Conservation (phyloP, 2,329 filamentous ascomycete species). For the Neonectria hederae region DNA sequence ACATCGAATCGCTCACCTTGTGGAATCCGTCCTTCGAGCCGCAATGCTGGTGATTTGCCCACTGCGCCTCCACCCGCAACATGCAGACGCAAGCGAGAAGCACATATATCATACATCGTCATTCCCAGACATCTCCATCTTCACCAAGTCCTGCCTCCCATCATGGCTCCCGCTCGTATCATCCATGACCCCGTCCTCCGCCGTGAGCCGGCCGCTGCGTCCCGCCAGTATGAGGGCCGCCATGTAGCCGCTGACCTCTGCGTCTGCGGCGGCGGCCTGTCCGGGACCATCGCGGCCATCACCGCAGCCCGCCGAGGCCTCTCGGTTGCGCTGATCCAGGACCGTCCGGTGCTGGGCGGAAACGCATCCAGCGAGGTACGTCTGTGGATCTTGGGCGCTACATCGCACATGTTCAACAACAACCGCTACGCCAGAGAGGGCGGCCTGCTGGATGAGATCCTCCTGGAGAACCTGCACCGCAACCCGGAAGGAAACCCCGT, state of each 20-base stretch:
- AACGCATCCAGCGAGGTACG: slow-evolving; percentile 39
- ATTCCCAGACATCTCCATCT: not conserved
- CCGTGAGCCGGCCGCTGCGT: slow-evolving; percentile 28
- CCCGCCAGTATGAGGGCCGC: slow-evolving; percentile 28
- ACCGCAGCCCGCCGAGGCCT: slow-evolving; percentile 36
- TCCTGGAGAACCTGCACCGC: slow-evolving; percentile 38
- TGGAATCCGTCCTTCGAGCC: not conserved
- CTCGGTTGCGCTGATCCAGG: slow-evolving; percentile 34
- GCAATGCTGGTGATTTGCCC: not conserved
- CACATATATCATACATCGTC: slow-evolving; percentile 1
- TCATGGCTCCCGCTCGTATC: slow-evolving; percentile 37
- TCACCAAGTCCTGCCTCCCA: not conserved
- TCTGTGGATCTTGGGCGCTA: slow-evolving; percentile 39
- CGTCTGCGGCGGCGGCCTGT: slow-evolving; percentile 38
- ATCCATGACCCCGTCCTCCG: slow-evolving; percentile 30
- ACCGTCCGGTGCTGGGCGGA: slow-evolving; percentile 37
- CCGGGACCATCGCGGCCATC: slow-evolving; percentile 37
- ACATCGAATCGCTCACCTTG: not conserved
- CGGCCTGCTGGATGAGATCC: slow-evolving; percentile 39
- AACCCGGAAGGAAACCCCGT: slow-evolving; percentile 41
- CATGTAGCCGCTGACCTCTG: slow-evolving; percentile 41
- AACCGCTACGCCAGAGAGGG: slow-evolving; percentile 40
- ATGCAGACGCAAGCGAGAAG: not conserved
- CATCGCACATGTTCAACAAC: slow-evolving; percentile 44
- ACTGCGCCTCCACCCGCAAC: not conserved